Conservation (phyloP, 2,329 filamentous ascomycete genomes). For the Alternaria gansuensis region DNA sequence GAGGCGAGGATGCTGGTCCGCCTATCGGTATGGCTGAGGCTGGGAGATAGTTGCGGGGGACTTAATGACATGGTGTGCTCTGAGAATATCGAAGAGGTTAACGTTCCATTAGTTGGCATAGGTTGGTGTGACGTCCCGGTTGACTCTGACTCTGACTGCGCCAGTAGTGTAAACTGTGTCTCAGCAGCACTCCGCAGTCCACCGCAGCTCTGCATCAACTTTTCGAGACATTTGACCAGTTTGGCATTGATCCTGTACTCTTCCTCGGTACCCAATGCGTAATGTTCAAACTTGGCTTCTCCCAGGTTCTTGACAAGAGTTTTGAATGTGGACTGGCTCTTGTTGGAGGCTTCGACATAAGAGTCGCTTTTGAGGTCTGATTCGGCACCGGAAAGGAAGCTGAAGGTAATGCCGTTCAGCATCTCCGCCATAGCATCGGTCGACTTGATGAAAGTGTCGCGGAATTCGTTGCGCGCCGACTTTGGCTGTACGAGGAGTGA, state of each 20-base stretch:
- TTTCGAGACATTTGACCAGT: constrained; percentile 84
- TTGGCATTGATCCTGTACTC: constrained; percentile 81
- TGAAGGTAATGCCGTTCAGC: constrained; percentile 80
- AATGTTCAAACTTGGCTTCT: constrained; percentile 91
- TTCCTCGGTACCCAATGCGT: constrained; percentile 78
- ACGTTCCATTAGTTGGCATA: constrained; percentile 30
- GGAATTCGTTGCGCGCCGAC: constrained; percentile 77
- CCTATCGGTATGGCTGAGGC: constrained; percentile 44
- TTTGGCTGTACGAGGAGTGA: constrained; percentile 78
- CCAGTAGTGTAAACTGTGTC: constrained; percentile 85
- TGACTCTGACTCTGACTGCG: constrained; percentile 61
- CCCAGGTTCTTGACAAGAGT: constrained; percentile 78
- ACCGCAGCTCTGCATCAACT: constrained; percentile 85
- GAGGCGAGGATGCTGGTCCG: constrained; percentile 53
- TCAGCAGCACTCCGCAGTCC: constrained; percentile 88
- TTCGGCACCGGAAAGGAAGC: constrained; percentile 84
- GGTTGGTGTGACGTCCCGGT: constrained; percentile 25
- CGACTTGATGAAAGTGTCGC: constrained; percentile 75
- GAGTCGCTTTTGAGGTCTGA: constrained; percentile 74
- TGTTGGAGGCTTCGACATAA: constrained; percentile 68
- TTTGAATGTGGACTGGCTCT: constrained; percentile 73
- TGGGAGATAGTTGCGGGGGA: constrained; percentile 43
- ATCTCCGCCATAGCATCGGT: constrained; percentile 82
- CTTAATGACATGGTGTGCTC: constrained; percentile 36
- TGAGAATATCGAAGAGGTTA: constrained; percentile 38